phyloP scores from a whole-genome alignment of 2,329 filamentous ascomycete species.

The Leptographium radiaticola region DNA sequence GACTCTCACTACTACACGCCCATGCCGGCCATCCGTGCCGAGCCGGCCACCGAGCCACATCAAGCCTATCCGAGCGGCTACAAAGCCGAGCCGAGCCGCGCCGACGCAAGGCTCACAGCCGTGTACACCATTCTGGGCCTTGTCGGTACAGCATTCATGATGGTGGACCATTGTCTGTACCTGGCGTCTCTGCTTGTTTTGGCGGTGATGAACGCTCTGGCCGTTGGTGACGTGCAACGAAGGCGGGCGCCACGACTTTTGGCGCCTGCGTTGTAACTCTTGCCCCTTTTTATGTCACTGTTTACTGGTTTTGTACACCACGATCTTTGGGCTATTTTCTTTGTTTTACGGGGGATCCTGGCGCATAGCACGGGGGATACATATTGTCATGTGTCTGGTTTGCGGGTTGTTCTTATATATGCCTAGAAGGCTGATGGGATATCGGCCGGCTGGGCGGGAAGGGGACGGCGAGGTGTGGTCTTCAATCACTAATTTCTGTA shows the following conservation, averaged over 20 bases:
- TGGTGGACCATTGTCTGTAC: too few species aligned
- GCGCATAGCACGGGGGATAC: slow-evolving; percentile 11
- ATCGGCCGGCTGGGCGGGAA: not conserved
- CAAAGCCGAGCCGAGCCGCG: not conserved
- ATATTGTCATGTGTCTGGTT: slow-evolving; percentile 3
- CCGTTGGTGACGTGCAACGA: not conserved
- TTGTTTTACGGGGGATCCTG: slow-evolving; percentile 3
- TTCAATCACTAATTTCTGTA: not conserved
- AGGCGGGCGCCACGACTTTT: not conserved
- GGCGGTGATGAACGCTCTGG: not conserved
- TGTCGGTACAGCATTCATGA: too few species aligned
- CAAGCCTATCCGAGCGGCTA: not conserved
- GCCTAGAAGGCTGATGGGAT: not conserved
- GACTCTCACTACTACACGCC: not conserved
- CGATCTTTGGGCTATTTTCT: slow-evolving; percentile 1
- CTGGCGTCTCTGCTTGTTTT: too few species aligned
- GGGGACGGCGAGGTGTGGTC: not conserved
- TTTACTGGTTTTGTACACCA: not conserved
- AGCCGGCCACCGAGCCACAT: not conserved
- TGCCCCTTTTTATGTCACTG: not conserved
- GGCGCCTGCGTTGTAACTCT: not conserved
- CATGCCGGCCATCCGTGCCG: not conserved
- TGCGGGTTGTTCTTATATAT: not conserved
- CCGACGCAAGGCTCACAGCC: not conserved
- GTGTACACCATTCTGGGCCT: not conserved